These are phyloP conservation scores for Nissolia schottii DNA, from an alignment of 306 rosid species.

Conservation along the genomic window DNA sequence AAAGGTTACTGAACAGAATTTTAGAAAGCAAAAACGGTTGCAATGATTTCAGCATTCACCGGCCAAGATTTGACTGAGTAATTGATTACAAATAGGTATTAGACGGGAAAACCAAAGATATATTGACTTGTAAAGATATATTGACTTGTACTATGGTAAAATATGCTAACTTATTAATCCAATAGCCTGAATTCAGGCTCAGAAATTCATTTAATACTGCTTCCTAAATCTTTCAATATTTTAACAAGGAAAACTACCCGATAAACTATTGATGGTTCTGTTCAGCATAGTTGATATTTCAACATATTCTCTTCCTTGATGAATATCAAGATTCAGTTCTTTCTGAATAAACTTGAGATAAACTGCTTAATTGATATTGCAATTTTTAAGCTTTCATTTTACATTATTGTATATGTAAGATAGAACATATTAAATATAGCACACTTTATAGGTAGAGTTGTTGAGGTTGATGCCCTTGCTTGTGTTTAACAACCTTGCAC, in stretches of 20 bases:
- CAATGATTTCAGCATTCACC: not conserved
- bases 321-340: not conserved
- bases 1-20: not conserved
- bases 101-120: not conserved
- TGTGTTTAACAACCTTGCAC: not conserved
- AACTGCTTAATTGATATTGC: not conserved
- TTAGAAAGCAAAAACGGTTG: not conserved
- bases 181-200: not conserved
- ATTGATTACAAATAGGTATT: not conserved
- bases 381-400: not conserved
- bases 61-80: not conserved
- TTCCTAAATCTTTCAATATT: not conserved
- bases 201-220: not conserved
- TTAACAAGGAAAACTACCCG: not conserved
- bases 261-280: not conserved
- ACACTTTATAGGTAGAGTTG: not conserved
- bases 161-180: not conserved
- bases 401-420: not conserved
- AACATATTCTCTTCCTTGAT: not conserved
- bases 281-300: not conserved
- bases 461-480: not conserved
- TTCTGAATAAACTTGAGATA: constrained; percentile 2
- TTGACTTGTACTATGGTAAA: not conserved
- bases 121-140: not conserved
- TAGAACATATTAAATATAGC: not conserved